These are phyloP conservation scores for Amauroascus niger DNA, from an alignment of 2,329 filamentous ascomycete genomes.

Conservation along the genomic window DNA sequence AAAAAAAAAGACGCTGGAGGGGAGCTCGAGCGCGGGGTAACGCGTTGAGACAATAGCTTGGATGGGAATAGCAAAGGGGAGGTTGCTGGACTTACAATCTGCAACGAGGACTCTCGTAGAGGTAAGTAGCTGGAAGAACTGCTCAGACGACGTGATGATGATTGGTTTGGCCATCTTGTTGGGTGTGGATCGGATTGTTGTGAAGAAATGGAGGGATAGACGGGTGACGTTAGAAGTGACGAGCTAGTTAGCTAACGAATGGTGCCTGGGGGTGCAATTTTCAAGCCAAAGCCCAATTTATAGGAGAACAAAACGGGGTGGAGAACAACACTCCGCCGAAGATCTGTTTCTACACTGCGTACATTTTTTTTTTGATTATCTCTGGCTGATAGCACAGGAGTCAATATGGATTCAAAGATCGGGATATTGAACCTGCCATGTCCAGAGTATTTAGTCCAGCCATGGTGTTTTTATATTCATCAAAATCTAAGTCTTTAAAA, in stretches of 20 bases:
- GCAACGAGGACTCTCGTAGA: slow-evolving; percentile 71
- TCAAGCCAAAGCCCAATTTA: neutral
- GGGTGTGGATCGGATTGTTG: slow-evolving; percentile 14
- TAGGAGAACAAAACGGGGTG: neutral
- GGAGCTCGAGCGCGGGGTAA: slow-evolving; percentile 13
- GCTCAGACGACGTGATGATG: slow-evolving; percentile 53
- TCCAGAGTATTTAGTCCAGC: too few relatives aligned
- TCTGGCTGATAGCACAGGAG: too few relatives aligned
- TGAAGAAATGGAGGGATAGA: slow-evolving; percentile 12
- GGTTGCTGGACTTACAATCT: slow-evolving; percentile 59
- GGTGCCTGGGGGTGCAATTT: neutral
- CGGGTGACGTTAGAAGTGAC: slow-evolving; percentile 16
- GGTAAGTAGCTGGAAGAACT: slow-evolving; percentile 59
- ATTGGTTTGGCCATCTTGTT: slow-evolving; percentile 36
- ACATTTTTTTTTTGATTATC: too few relatives aligned
- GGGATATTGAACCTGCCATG: too few relatives aligned
- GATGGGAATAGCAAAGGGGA: neutral
- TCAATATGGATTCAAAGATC: neutral
- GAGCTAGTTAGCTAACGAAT: neutral
- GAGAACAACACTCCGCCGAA: too few relatives aligned
- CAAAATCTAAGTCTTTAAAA: too few relatives aligned
- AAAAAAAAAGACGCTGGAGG: neutral
- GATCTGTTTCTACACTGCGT: neutral
- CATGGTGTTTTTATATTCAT: too few relatives aligned
- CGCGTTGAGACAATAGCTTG: slow-evolving; percentile 14